Evolutionary conservation across 768 basidiomycete species (phyloP).

Genomic region (Tylopilus rubrobrunneus): DNA sequence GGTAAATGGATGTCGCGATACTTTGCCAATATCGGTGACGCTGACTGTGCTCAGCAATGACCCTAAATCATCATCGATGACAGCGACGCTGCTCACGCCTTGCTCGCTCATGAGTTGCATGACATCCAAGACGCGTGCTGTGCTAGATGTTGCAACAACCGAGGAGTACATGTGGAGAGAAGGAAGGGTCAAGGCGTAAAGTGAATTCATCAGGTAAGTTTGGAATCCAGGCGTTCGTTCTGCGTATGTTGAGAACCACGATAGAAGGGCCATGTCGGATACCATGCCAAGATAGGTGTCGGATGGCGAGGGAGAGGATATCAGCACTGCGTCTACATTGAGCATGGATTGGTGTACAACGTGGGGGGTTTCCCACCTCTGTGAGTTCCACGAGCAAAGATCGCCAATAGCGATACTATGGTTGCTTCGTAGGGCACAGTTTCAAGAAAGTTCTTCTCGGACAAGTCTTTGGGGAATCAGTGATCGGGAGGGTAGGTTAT

Average conservation of each 20-base stretch:
- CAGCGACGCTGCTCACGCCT: conserved; percentile 80
- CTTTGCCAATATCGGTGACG: conserved; percentile 80
- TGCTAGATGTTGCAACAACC: conserved; percentile 60
- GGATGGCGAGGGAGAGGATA: conserved; percentile 44
- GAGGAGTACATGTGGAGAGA: conserved; percentile 60
- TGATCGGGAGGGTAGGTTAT: background rate
- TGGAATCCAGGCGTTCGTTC: conserved; percentile 37
- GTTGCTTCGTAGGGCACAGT: conserved; percentile 60
- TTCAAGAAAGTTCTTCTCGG: conserved; percentile 79
- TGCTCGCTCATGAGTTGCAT: conserved; percentile 85
- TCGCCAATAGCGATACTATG: conserved; percentile 54
- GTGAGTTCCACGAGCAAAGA: conserved; percentile 71
- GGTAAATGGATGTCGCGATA: conserved; percentile 21
- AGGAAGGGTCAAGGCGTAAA: conserved; percentile 55
- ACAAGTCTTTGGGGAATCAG: conserved; percentile 52
- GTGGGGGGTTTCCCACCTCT: conserved; percentile 44
- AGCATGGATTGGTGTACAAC: background rate
- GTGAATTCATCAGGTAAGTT: conserved; percentile 46
- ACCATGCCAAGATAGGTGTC: conserved; percentile 63
- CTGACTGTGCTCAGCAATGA: conserved; percentile 70
- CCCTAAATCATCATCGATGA: conserved; percentile 62
- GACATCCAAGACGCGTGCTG: conserved; percentile 66
- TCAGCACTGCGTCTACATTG: conserved; percentile 42
- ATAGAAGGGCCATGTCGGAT: conserved; percentile 67
- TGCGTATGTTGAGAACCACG: conserved; percentile 62